Evolutionary conservation across 139 green algal genomes (phyloP), one percentile per base, ranked within the genome.

Genomic region (Trebouxia sp.): DNA sequence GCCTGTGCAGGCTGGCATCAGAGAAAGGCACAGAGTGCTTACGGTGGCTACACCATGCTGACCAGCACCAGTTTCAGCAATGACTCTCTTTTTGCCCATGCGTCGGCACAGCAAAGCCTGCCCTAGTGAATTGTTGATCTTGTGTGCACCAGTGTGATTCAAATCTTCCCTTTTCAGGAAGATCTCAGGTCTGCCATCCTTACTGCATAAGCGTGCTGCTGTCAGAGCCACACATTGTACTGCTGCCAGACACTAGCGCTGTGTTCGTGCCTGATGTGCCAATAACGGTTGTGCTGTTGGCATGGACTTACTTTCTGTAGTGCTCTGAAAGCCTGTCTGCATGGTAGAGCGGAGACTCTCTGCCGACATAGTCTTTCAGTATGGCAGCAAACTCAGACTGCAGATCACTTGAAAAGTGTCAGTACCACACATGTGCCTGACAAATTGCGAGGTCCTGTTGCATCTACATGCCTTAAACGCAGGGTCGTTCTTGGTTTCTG

Each of bases 101-200:
- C 92, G 90, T 83, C 95, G 92, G 90, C 92, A 97, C 75, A 98
- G 88, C 78, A 98, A 83, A 20, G 91, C 95, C 89, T 99, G 97
- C 0, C 97, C 97, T 12, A 99, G 86, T 1, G 95, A 96, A 87
- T 99, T 99, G 90, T 99, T 99, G 89, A 99, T 99, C 88, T 99
- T 99, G 87, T 99, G 97, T 1, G 97, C 97, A 32, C 97, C 97
- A 0, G 97, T 99, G 91, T 99, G 97, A 86, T 99, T 99, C 28
- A 99, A 87, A 83, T 99, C 97, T 89, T 99, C 97, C 1, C 97
- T 89, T 88, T 99, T 99, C 5, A 99, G 89, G 89, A 98, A 99
- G 72, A 99, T 98, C 55, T 97, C 86, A 35, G 91, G 87, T 22
- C 88, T 74, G 66, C 93, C 92, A 82, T 95, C 90, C 9, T 83